These are phyloP conservation scores for Candida andamanensis DNA, from an alignment of 805 yeast genomes.

Conservation along the genomic window DNA sequence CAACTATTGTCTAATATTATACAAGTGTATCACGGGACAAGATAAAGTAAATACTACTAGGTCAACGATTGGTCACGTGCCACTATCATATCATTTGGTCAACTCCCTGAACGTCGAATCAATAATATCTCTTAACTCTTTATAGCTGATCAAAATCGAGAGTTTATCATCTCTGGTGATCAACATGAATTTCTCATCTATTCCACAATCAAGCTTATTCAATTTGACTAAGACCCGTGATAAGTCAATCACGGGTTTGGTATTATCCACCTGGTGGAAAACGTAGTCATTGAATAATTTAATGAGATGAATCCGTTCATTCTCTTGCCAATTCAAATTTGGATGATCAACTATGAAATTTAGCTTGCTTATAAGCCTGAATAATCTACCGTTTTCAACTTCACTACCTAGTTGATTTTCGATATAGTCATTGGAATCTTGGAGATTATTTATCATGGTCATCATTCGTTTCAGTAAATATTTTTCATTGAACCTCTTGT, in stretches of 20 bases:
- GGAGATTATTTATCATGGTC: constrained; percentile 47
- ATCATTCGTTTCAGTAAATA: constrained; percentile 16
- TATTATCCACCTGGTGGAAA: constrained; percentile 77
- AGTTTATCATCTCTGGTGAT: constrained; percentile 81
- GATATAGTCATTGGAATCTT: constrained; percentile 49
- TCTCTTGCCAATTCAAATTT: constrained; percentile 53
- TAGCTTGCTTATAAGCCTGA: constrained; percentile 75
- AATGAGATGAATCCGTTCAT: constrained; percentile 60
- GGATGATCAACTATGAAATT: constrained; percentile 75
- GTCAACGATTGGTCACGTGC: too few relatives aligned
- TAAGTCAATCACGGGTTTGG: constrained; percentile 69
- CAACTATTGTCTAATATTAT: too few relatives aligned
- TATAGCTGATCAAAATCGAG: constrained; percentile 79
- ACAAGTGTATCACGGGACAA: too few relatives aligned
- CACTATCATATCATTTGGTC: too few relatives aligned
- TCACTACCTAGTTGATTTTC: constrained; percentile 65
- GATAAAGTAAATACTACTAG: too few relatives aligned
- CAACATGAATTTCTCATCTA: constrained; percentile 74
- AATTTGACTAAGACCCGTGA: constrained; percentile 73
- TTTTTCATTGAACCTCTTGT: constrained; percentile 19
- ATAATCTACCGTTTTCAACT: constrained; percentile 82
- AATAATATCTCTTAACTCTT: constrained; percentile 70
- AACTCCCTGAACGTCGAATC: constrained; percentile 61
- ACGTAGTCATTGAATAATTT: constrained; percentile 77
- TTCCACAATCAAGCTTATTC: constrained; percentile 90